A percentile compares a stretch with the other conserved stretches of the same genome.
These are phyloP conservation scores for Hypoxylon sp. DNA, from an alignment of 2,329 filamentous ascomycete genomes.

Conservation along the genomic window DNA sequence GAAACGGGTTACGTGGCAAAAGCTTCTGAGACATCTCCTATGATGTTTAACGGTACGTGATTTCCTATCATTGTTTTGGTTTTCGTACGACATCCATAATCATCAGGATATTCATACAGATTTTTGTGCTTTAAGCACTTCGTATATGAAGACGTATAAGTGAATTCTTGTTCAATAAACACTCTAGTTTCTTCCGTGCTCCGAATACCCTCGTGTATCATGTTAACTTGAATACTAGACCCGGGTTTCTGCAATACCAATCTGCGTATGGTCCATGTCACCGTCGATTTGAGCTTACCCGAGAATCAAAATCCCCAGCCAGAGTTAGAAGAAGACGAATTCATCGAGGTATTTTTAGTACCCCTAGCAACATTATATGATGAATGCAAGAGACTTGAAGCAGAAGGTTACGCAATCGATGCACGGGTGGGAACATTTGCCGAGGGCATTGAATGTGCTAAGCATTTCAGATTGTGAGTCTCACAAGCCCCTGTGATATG, in stretches of 20 bases:
- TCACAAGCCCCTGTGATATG: slow-evolving; percentile 5
- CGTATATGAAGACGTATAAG: not conserved
- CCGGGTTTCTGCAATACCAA: slow-evolving; percentile 78
- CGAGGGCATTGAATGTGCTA: slow-evolving; percentile 82
- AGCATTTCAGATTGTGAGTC: slow-evolving; percentile 63
- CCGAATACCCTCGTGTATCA: not conserved
- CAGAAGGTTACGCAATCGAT: slow-evolving; percentile 82
- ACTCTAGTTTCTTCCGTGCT: not conserved
- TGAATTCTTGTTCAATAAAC: not conserved
- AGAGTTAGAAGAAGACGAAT: slow-evolving; percentile 83
- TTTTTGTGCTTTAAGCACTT: not conserved
- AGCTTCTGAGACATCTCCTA: slow-evolving; percentile 61
- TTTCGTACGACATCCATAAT: not conserved
- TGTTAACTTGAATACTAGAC: slow-evolving; percentile 57
- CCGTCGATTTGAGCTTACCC: slow-evolving; percentile 76
- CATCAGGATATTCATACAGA: not conserved
- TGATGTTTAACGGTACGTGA: slow-evolving; percentile 55
- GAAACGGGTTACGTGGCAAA: slow-evolving; percentile 77
- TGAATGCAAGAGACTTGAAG: slow-evolving; percentile 76
- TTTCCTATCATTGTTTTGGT: not conserved
- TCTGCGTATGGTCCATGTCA: slow-evolving; percentile 79
- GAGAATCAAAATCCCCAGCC: slow-evolving; percentile 79
- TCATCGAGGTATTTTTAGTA: slow-evolving; percentile 83
- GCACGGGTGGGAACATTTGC: slow-evolving; percentile 83
- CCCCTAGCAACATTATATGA: slow-evolving; percentile 75